Evolutionary conservation across 148 eudicot genomes (phyloP).

Genomic region (Chenopodium berlandieri): DNA sequence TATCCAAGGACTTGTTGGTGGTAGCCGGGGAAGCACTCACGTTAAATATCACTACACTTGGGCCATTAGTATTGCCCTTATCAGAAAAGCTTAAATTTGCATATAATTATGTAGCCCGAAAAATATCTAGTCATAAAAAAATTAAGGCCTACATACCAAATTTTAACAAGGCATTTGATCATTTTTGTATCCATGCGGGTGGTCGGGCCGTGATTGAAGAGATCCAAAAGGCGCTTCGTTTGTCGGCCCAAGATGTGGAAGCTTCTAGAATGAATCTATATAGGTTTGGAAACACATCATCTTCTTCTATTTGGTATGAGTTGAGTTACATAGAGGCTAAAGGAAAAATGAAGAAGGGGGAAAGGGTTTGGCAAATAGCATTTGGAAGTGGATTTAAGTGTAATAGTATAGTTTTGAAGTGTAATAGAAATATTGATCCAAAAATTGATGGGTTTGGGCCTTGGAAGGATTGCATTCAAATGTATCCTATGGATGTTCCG

Average conservation of each 20-base stretch:
- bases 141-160: slow-evolving; percentile 39
- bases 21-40: slow-evolving; percentile 40
- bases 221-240: slow-evolving; percentile 36
- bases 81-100: slow-evolving; percentile 36
- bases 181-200: slow-evolving; percentile 38
- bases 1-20: slow-evolving; percentile 42
- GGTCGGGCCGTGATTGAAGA: slow-evolving; percentile 51
- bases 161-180: slow-evolving; percentile 33
- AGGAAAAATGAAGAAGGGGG: slow-evolving; percentile 35
- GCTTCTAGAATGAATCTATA: slow-evolving; percentile 39
- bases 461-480: slow-evolving; percentile 35
- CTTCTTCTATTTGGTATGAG: slow-evolving; percentile 40
- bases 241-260: slow-evolving; percentile 40
- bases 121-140: slow-evolving; percentile 20
- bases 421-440: slow-evolving; percentile 21
- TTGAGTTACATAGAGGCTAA: slow-evolving; percentile 40
- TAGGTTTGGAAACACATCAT: slow-evolving; percentile 35
- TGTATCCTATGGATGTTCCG: slow-evolving; percentile 42
- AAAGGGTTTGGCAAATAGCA: slow-evolving; percentile 37
- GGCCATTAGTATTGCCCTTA: slow-evolving; percentile 34
- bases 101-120: slow-evolving; percentile 25
- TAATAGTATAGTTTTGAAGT: slow-evolving; percentile 35
- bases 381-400: slow-evolving; percentile 45
- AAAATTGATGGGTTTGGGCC: slow-evolving; percentile 33
- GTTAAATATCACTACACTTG: slow-evolving; percentile 37